A percentile compares a stretch with the other conserved stretches of the same genome.
Evolutionary conservation across 768 basidiomycete genomes (phyloP).

Genomic region (Lentinula sp.): DNA sequence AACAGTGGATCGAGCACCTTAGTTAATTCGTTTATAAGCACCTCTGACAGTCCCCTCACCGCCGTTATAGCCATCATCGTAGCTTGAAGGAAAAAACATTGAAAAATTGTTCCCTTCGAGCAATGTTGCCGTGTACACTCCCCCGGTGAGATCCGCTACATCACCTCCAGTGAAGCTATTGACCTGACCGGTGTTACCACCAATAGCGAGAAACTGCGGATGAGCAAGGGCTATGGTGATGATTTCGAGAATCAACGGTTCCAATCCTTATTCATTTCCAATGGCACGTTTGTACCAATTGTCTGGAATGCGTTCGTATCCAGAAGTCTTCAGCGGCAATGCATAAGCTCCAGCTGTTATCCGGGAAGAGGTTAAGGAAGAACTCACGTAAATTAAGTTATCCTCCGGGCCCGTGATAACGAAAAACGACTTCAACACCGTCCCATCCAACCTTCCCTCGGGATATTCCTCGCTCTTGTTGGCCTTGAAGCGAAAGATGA

Average conservation of each 20-base stretch:
- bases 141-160: slow-evolving; percentile 1
- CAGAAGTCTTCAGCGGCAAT: not conserved
- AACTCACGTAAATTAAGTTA: not conserved
- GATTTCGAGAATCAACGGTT: not conserved
- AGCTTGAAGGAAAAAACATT: not conserved
- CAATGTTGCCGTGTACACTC: not conserved
- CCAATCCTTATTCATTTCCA: not conserved
- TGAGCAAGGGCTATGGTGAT: not conserved
- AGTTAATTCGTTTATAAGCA: not conserved
- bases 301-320: slow-evolving; percentile 6
- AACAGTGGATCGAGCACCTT: not conserved
- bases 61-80: not conserved
- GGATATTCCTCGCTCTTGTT: slow-evolving; percentile 2
- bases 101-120: not conserved
- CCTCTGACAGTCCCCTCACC: not conserved
- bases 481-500: not conserved
- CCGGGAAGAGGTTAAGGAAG: not conserved
- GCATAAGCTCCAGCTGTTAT: not conserved
- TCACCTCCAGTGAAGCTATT: slow-evolving; percentile 2
- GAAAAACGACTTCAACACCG: slow-evolving; percentile 5
- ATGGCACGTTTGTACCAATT: slow-evolving; percentile 3
- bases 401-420: not conserved
- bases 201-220: slow-evolving; percentile 5
- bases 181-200: slow-evolving; percentile 3
- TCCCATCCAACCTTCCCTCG: not conserved